Evolutionary conservation across 768 basidiomycete species (phyloP).

Genomic region (Kwoniella mangroviensis): DNA sequence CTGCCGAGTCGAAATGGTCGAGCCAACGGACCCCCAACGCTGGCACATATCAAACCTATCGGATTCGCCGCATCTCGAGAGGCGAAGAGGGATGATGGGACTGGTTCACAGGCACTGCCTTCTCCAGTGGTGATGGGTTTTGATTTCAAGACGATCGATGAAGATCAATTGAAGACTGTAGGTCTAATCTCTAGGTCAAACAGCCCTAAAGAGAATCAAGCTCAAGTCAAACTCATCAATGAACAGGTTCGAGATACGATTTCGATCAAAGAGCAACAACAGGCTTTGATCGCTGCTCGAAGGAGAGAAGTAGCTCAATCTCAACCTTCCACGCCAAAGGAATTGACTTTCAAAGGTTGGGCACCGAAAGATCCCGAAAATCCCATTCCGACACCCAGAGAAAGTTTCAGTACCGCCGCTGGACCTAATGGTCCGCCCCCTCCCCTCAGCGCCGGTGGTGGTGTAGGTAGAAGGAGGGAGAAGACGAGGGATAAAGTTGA

Average conservation of each 20-base stretch:
- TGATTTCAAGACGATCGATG: conserved; percentile 49
- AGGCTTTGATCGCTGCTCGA: conserved; percentile 52
- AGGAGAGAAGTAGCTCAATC: conserved; percentile 40
- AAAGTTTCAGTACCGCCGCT: conserved; percentile 1
- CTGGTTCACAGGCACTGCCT: conserved; percentile 30
- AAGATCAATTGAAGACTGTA: conserved; percentile 51
- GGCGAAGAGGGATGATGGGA: conserved; percentile 33
- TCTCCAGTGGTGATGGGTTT: conserved; percentile 55
- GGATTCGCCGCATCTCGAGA: conserved; percentile 50
- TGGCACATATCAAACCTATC: conserved; percentile 48
- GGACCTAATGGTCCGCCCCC: neutral
- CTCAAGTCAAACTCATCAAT: conserved; percentile 17
- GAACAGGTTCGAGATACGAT: conserved; percentile 51
- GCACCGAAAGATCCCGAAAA: conserved; percentile 41
- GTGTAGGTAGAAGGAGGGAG: conserved; percentile 44
- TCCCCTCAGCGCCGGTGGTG: conserved; percentile 21
- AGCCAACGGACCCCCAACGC: neutral
- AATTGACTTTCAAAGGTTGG: conserved; percentile 54
- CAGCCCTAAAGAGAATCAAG: conserved; percentile 9
- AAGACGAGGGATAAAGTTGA: conserved; percentile 53
- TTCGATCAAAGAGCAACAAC: conserved; percentile 52
- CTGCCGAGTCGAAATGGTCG: neutral
- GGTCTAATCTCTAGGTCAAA: conserved; percentile 12
- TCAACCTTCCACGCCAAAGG: conserved; percentile 44
- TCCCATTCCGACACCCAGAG: conserved; percentile 3